Base-by-base conservation (phyloP, 1,284 basidiomycete genomes). In the Ceratobasidium sp. region DNA sequence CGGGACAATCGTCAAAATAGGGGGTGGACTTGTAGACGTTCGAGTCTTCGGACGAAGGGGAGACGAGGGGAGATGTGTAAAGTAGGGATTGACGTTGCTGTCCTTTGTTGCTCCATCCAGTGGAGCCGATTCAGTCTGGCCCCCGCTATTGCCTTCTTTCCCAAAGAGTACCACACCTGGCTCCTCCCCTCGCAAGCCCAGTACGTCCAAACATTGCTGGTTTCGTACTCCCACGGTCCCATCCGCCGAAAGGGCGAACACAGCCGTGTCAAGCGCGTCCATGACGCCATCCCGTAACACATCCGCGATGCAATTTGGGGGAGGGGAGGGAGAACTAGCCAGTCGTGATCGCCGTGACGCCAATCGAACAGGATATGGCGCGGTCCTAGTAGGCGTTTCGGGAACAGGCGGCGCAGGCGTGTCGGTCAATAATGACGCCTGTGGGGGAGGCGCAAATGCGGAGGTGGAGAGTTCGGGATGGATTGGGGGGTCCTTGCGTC, bases 281-380 rank as follows among this genome's bases (percentile, higher is more conserved):
- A 74, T 74, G 13, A 65, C 71, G 17, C 71, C 71, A 54, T 74
- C 71, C 20, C 61, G 59, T 2, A 74, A 61, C n/a, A 56, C 38
- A 48, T 74, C 61, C 7, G 61, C 71, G 1, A 65, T 38, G 1
- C 46, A 48, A n/a, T 62, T 44, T 12, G 71, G 71, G 1, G 71
- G 59, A 2, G 71, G 71, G 26, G 61, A 64, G 26, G 15, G 33
- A 10, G 71, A 64, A 0, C 33, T 9, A 28, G 56, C 10, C 20
- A n/a, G n/a, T 15, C 44, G 40, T 46, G n/a, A 54, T 20, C 26
- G 54, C 20, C n/a, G n/a, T n/a, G 52, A 40, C n/a, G 3, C 15
- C 28, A 20, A 15, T 13, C 17, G 69, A 57, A 17, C 38, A 7
- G 6, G 40, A 20, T 9, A 68, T 40, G 46, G 23, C 33, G 33